Conservation (phyloP, 2,329 filamentous ascomycete genomes). For the Apiospora rasikravindrae region DNA sequence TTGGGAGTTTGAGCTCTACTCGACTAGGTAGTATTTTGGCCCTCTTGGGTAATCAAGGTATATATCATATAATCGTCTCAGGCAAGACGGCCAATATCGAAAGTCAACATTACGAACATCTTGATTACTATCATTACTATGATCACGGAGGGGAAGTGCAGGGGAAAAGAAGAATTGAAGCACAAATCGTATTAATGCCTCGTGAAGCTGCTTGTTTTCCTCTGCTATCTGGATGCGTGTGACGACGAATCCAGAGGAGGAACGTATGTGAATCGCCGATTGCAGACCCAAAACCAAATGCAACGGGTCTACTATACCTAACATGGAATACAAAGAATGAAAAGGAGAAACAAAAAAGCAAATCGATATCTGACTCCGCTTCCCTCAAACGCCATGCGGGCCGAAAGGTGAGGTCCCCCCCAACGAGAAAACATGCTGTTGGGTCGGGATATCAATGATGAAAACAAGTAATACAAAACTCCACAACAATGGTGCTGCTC, state of each 20-base stretch:
- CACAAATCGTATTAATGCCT: neutral
- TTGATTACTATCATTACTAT: neutral
- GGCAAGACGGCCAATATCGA: neutral
- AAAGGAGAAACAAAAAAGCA: neutral
- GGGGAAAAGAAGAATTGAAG: neutral
- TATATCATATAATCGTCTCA: neutral
- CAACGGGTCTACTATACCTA: slow-evolving; percentile 4
- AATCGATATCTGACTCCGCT: neutral
- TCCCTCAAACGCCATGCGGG: neutral
- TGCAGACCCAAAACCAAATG: neutral
- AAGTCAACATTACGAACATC: neutral
- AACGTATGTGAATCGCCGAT: neutral
- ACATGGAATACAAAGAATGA: slow-evolving; percentile 3
- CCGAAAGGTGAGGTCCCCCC: neutral
- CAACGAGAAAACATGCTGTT: neutral
- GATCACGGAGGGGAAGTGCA: neutral
- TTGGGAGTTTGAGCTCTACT: neutral
- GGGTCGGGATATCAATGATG: neutral
- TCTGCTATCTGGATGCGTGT: neutral
- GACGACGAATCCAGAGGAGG: neutral
- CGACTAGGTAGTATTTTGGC: too few relatives aligned
- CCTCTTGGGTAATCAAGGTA: neutral
- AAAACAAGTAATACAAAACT: slow-evolving; percentile 8
- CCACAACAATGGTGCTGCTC: neutral
- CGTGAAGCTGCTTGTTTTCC: neutral